Evolutionary conservation across 108 stramenopile species (phyloP), one percentile per base, ranked within the genome.

Genomic region (Epipyxis sp.): DNA sequence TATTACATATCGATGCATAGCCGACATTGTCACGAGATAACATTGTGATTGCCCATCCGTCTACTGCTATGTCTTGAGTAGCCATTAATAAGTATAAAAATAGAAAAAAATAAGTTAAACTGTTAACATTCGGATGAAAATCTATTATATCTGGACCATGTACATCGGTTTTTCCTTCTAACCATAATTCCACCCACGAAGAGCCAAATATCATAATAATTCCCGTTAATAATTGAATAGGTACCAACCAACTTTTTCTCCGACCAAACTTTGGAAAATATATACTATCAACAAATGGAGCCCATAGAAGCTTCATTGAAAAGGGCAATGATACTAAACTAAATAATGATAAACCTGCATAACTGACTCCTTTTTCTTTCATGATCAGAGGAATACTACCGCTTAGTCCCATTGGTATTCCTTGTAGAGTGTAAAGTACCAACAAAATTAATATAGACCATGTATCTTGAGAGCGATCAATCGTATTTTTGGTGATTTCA

Each of bases 1-100:
- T 83, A 78, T 99, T 99, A 83, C 94, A 95, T 1, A 95, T 87
- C 0, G 95, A 94, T 50, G 97, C 97, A 34, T 86, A 90, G 35
- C 98, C 97, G 10, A 95, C 85, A 87, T 96, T 98, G 44, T 91
- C 87, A 59, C 91, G 92, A 74, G 87, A 88, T 37, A 99, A 84
- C 97, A 99, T 96, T 6, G 98, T 99, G 74, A 99, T 85, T 1
- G 98, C 98, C 98, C 98, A 99, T 32, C 98, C 98, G 85, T 99
- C 98, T 2, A 99, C 97, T 39, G 98, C 98, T 78, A 98, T 95
- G 82, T 99, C 98, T 86, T 99, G 96, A 16, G 98, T 99, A 13
- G 98, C 98, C 93, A 97, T 96, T 35, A 98, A 88, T 76, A 96
- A 91, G 85, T 98, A 99, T 40, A 99, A 77, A 29, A 86, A 79